Evolutionary conservation across 2,329 filamentous ascomycete genomes (phyloP).

Genomic region (Trichoderma sp.): DNA sequence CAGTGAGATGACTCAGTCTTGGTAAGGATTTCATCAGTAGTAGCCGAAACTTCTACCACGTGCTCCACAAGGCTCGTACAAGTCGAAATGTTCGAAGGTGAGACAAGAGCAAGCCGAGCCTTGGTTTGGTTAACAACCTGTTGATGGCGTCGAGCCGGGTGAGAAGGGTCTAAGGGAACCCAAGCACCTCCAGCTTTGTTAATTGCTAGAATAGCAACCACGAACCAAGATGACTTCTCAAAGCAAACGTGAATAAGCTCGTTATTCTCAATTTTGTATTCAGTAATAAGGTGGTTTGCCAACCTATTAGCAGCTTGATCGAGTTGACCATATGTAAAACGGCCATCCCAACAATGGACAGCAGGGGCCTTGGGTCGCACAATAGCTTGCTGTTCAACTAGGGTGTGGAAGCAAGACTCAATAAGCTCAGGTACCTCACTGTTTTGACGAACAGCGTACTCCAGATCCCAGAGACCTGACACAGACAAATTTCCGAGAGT

Average conservation of each 20-base stretch:
- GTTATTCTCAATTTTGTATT: not conserved
- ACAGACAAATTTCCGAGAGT: not conserved
- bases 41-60: not conserved
- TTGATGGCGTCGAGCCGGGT: slow-evolving; percentile 14
- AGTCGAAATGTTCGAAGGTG: not conserved
- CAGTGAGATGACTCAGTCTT: not conserved
- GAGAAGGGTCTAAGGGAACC: slow-evolving; percentile 10
- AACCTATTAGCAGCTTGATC: slow-evolving; percentile 2
- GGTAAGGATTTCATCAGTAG: not conserved
- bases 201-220: slow-evolving; percentile 10
- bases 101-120: slow-evolving; percentile 6
- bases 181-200: slow-evolving; percentile 17
- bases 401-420: slow-evolving; percentile 1
- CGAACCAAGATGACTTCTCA: slow-evolving; percentile 14
- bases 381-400: not conserved
- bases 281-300: slow-evolving; percentile 4
- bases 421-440: not conserved
- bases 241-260: slow-evolving; percentile 17
- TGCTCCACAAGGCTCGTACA: not conserved
- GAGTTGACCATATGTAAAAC: slow-evolving; percentile 3
- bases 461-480: not conserved
- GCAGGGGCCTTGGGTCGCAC: not conserved
- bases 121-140: slow-evolving; percentile 5
- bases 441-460: not conserved
- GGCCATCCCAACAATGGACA: not conserved